These are phyloP conservation scores for Tylopilus vinaceipallidus DNA, from an alignment of 768 basidiomycete genomes.

Conservation along the genomic window DNA sequence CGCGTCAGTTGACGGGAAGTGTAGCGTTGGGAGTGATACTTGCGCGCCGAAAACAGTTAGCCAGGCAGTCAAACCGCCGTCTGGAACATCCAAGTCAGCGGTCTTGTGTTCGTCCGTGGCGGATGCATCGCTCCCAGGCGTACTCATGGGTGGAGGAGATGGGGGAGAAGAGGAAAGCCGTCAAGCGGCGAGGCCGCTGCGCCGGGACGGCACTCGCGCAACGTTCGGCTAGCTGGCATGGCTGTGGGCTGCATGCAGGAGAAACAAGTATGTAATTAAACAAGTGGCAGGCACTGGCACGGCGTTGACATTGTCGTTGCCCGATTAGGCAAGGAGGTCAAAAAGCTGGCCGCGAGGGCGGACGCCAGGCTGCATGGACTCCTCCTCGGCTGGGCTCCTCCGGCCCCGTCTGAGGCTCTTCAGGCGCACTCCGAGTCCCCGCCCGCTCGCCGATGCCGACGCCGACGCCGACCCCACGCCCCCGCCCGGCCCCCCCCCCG, in stretches of 20 bases:
- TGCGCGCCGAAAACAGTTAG: conserved; percentile 24
- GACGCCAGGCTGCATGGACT: conserved; percentile 19
- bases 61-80: conserved; percentile 29
- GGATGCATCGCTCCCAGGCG: not conserved
- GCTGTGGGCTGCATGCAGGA: not conserved
- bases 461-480: no score
- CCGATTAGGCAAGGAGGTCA: not conserved
- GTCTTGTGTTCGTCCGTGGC: not conserved
- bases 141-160: conserved; percentile 3
- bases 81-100: conserved; percentile 11
- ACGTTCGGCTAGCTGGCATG: conserved; percentile 6
- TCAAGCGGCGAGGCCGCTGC: not conserved
- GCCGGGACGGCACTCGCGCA: not conserved
- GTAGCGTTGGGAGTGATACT: not conserved
- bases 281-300: not conserved
- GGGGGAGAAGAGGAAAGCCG: not conserved
- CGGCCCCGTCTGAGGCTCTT: conserved; percentile 23
- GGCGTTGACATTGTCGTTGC: not conserved
- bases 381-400: conserved; percentile 9
- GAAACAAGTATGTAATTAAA: not conserved
- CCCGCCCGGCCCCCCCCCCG: no score
- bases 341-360: not conserved
- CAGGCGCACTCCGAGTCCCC: conserved; percentile 19
- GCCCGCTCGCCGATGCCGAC: conserved; percentile 12
- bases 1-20: not conserved